Evolutionary conservation across 768 basidiomycete genomes (phyloP), one percentile per base, ranked within the genome.

Genomic region (Rhodotorula graminis): DNA sequence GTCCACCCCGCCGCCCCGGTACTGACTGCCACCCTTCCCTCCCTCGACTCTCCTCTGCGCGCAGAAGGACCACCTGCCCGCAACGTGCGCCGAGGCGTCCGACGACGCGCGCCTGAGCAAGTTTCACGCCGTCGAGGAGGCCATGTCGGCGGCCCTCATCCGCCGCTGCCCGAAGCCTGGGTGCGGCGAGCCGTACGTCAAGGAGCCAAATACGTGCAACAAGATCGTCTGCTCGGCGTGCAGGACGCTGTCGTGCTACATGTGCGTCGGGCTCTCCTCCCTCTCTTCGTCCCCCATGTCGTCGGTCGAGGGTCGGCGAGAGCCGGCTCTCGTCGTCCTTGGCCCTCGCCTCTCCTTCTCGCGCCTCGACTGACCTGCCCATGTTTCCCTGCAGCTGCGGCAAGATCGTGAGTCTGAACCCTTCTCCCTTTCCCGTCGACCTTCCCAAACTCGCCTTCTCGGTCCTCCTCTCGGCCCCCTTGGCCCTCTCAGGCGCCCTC

Each of bases 141-240:
- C 82, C n/a, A 83, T 83, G 83, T 80, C 79, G 1, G 78, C 71
- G 25, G 82, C 82, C 0, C 61, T 82, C 10, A 77, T 82, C 37
- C 71, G 81, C 14, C 72, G 71, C 27, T 83, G 83, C 65, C 82
- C 82, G 12, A 70, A 72, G 21, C 31, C 69, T 0, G 78, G 78
- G 31, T 83, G 80, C 71, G 61, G 68, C 7, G 78, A 81, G 71
- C 79, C 81, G 3, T 80, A 79, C 64, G 56, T 82, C 75, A 80
- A 82, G 70, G 81, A 81, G 37, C 33, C 40, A 23, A 55, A 25
- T 0, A 46, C 44, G 25, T 64, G 61, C 61, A 64, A 64, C n/a
- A 63, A 63, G 77, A 82, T 83, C 44, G 61, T 44, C 6, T 80
- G 79, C 47, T 29, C 65, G 11, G 71, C 67, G 33, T 82, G 82